These are phyloP conservation scores for Quaeritorhiza haematococci DNA, from an alignment of 371 early-diverging fungal genomes.

Conservation along the genomic window DNA sequence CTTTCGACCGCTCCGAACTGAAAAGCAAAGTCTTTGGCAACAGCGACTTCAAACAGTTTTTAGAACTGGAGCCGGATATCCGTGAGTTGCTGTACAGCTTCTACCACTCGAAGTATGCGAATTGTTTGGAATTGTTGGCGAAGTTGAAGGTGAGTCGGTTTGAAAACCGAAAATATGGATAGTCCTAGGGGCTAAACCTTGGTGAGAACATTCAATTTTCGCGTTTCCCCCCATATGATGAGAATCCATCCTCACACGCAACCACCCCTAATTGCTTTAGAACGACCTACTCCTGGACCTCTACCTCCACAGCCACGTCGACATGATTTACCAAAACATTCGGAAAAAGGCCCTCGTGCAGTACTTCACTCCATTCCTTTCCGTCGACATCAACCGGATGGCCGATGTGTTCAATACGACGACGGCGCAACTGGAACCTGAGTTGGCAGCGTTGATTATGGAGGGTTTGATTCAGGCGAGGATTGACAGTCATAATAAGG, in stretches of 20 bases:
- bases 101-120: slow-evolving; percentile 68
- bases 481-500: slow-evolving; percentile 83
- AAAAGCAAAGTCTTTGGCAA: slow-evolving; percentile 66
- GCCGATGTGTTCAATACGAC: slow-evolving; percentile 62
- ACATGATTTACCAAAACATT: slow-evolving; percentile 59
- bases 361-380: slow-evolving; percentile 73
- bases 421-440: slow-evolving; percentile 59
- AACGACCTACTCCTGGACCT: slow-evolving; percentile 67
- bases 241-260: too few species aligned
- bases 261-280: too few species aligned
- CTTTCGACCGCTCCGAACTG: slow-evolving; percentile 68
- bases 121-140: slow-evolving; percentile 62
- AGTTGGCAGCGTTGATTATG: slow-evolving; percentile 61
- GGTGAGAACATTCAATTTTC: too few species aligned
- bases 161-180: background rate
- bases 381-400: slow-evolving; percentile 77
- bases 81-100: slow-evolving; percentile 59
- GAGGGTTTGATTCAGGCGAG: slow-evolving; percentile 64
- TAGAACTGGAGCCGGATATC: slow-evolving; percentile 77
- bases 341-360: slow-evolving; percentile 74
- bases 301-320: slow-evolving; percentile 65
- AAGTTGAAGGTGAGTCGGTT: slow-evolving; percentile 52
- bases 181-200: too few species aligned
- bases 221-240: too few species aligned
- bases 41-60: slow-evolving; percentile 63